Percentiles rank a stretch among this genome's conserved stretches.
phyloP scores from a whole-genome alignment of 2,329 filamentous ascomycete genomes.

The Neofusicoccum ribis region DNA sequence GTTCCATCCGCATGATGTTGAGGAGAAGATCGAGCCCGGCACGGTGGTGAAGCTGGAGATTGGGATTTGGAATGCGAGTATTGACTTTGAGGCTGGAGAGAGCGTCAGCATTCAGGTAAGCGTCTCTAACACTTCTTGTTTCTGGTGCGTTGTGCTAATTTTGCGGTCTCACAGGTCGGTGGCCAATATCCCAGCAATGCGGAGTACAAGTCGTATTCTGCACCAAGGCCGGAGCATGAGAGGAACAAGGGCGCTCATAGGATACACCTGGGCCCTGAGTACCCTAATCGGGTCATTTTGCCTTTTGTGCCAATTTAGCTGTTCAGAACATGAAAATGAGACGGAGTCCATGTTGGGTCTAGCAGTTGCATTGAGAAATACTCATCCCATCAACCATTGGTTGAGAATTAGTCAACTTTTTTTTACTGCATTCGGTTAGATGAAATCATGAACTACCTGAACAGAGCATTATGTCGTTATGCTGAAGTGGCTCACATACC shows the following conservation, averaged over 20 bases:
- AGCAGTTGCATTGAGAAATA: no score
- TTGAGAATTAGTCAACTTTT: background rate
- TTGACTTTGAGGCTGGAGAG: slow-evolving; percentile 48
- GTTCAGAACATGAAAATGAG: no score
- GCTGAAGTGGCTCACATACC: background rate
- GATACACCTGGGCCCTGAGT: slow-evolving; percentile 41
- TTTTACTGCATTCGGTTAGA: background rate
- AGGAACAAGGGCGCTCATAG: slow-evolving; percentile 43
- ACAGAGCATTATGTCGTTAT: no score
- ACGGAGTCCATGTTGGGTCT: no score
- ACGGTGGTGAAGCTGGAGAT: slow-evolving; percentile 49
- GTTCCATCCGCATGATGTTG: slow-evolving; percentile 42
- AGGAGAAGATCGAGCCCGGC: slow-evolving; percentile 44
- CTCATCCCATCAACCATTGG: background rate
- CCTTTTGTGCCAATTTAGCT: slow-evolving; percentile 30
- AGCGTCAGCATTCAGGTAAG: slow-evolving; percentile 25
- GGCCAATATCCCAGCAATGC: slow-evolving; percentile 37
- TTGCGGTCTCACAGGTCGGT: slow-evolving; percentile 21
- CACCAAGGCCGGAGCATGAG: slow-evolving; percentile 43
- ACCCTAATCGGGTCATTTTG: slow-evolving; percentile 41
- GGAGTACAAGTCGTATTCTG: slow-evolving; percentile 42
- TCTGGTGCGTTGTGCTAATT: background rate
- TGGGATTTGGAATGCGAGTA: slow-evolving; percentile 50
- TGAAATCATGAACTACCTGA: no score
- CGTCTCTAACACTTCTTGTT: no score